Percentiles rank a stretch among this genome's conserved stretches.
phyloP scores from a whole-genome alignment of 2,329 filamentous ascomycete species.

The Aspergillus sp. region DNA sequence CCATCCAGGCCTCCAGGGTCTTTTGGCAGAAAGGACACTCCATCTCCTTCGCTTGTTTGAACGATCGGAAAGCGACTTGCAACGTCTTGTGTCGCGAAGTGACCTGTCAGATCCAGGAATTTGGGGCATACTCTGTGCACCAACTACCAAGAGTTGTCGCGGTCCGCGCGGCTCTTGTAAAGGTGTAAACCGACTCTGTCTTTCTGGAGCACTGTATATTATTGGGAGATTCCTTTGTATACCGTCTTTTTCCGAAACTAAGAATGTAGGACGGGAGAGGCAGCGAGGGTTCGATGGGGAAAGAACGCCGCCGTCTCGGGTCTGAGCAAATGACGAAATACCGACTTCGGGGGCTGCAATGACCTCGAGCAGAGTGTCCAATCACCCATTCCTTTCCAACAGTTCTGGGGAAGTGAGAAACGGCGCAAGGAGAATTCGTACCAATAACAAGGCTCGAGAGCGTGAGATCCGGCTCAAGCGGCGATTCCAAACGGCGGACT shows the following conservation, averaged over 20 bases:
- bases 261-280: not conserved
- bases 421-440: not conserved
- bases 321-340: not conserved
- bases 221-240: not conserved
- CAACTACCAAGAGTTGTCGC: conserved; percentile 2
- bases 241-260: not conserved
- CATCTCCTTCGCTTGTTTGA: not conserved
- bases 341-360: not conserved
- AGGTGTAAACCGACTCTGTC: not conserved
- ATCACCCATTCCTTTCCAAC: not conserved
- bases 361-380: not conserved
- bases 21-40: not conserved
- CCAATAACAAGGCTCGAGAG: conserved; percentile 5
- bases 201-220: not conserved
- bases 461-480: conserved; percentile 1
- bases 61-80: not conserved
- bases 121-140: not conserved
- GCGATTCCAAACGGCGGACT: conserved; percentile 10
- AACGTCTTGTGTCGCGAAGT: not conserved
- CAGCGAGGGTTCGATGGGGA: not conserved
- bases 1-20: not conserved
- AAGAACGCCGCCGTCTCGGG: not conserved
- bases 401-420: conserved; percentile 9
- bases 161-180: conserved; percentile 7
- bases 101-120: conserved; percentile 7